A percentile compares a stretch with the other conserved stretches of the same genome.
Evolutionary conservation across 768 basidiomycete genomes (phyloP).

Genomic region (Amyloporia xantha): DNA sequence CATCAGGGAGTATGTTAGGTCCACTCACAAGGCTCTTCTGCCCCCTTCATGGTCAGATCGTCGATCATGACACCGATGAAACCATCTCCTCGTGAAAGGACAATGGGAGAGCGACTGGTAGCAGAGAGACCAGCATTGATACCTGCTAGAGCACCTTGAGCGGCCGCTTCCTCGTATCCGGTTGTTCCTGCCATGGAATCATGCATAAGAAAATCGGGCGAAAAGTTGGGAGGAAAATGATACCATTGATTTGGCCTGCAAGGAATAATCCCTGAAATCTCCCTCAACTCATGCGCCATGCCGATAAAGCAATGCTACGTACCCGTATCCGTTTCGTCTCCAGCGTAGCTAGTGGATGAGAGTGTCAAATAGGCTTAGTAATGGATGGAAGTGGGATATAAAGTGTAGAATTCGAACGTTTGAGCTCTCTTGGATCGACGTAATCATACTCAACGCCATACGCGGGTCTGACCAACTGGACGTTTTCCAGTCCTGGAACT

Average conservation of each 20-base stretch:
- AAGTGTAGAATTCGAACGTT: conserved; percentile 31
- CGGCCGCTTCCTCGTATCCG: conserved; percentile 92
- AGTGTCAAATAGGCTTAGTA: background rate
- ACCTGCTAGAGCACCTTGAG: conserved; percentile 83
- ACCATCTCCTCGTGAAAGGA: conserved; percentile 77
- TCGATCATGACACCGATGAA: conserved; percentile 91
- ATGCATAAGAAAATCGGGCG: background rate
- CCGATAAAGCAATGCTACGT: background rate
- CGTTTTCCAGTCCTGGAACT: conserved; percentile 79
- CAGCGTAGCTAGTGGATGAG: conserved; percentile 57
- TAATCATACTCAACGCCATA: conserved; percentile 95
- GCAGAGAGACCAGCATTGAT: conserved; percentile 80
- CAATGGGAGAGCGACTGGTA: conserved; percentile 44
- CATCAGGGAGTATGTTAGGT: background rate
- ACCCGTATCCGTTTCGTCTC: conserved; percentile 82
- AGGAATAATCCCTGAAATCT: conserved; percentile 65
- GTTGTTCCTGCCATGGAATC: conserved; percentile 62
- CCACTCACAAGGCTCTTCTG: conserved; percentile 81
- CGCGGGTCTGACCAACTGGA: conserved; percentile 75
- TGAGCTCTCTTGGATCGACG: conserved; percentile 78
- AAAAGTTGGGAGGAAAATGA: background rate
- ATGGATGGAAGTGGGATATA: background rate
- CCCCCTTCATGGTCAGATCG: conserved; percentile 81
- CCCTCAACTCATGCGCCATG: background rate
- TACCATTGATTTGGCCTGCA: conserved; percentile 88